Evolutionary conservation across 345 rosid genomes (phyloP), one percentile per base, ranked within the genome.

Genomic region (Theobroma cacao): DNA sequence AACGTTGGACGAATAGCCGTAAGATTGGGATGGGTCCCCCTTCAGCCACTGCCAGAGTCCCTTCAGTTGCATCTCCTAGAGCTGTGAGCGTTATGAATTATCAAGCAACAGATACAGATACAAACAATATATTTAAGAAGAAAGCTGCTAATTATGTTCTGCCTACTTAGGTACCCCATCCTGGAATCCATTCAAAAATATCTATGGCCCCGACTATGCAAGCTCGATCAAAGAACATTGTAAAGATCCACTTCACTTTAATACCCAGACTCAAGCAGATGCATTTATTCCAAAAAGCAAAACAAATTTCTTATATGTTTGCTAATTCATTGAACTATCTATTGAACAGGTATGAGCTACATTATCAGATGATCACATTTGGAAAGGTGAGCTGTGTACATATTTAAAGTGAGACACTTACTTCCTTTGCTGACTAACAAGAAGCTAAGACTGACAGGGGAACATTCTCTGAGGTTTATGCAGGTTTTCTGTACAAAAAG

Each of bases 1-100:
- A 97, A 97, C 87, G 99, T 97, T 79, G 99, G 99, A 18, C 92
- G 98, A 10, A 97, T 97, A 80, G 98, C 98, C 12, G 99, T 97
- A 75, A 86, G 99, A 78, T 86, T 97, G 36, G 99, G 99, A 81
- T 97, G 99, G 99, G 99, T 97, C 64, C 99, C 99, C 2, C 91
- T 97, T 58, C 95, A 93, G 77, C 98, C 99, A 17, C 88, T 97
- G 60, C 99, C 99, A 0, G 99, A 94, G 88, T 94, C 98, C 12
- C 96, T 97, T 72, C 99, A 97, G 83, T 75, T 97, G 81, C 99
- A 97, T 89, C 98, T 94, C 50, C 84, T 97, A 24, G 98, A 97
- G 85, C 84, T 94, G 99, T 97, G 81, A 88, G 98, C 74, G 65
- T 75, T 40, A 55, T 11, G 65, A 61, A 74, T 40, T 73, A 70